Evolutionary conservation across 768 basidiomycete species (phyloP), one percentile per base, ranked within the genome.

Genomic region (Lyophyllum atratum): DNA sequence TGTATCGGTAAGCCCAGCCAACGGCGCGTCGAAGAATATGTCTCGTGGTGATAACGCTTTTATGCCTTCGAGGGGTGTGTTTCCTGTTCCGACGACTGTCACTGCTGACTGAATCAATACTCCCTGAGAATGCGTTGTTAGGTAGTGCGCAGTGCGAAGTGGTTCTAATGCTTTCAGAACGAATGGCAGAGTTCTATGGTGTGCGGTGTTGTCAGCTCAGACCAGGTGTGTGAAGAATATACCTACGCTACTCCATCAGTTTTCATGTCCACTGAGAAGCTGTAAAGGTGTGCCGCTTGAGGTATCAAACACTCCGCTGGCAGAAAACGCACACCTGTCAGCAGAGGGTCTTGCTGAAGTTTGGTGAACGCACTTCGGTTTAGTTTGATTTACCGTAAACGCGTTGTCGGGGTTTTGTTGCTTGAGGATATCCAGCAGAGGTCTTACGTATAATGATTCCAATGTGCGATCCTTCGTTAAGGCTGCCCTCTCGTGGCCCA

Each of bases 231-330:
- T 14, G 19, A 24, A 29, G 14, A 3, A 42, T 39, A 34, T 22
- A 67, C 76, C 52, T 63, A 81, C 81, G 70, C 64, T n/a, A 62
- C 56, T 0, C 81, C 81, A 57, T 82, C 76, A 1, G 80, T 81
- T 65, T 83, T 84, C 65, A 84, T 76, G 55, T 82, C 80, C 7
- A 83, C 70, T n/a, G 11, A 82, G 65, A n/a, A 83, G 66, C 45
- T 84, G 81, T 33, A 84, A 66, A 6, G 80, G 59, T 7, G 65
- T 74, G 24, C 60, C 65, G 25, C 75, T 66, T 0, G 77, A 67
- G 14, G 74, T 80, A 58, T 83, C 82, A 59, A 80, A 84, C 1
- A 81, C 72, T n/a, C 82, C 82, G 56, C 81, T 83, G 46, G 26
- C 25, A 9, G 5, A 33, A 7, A 49, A 11, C n/a, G 51, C 21